phyloP scores from a whole-genome alignment of 1,284 basidiomycete genomes.

The Ustilago loliicola region DNA sequence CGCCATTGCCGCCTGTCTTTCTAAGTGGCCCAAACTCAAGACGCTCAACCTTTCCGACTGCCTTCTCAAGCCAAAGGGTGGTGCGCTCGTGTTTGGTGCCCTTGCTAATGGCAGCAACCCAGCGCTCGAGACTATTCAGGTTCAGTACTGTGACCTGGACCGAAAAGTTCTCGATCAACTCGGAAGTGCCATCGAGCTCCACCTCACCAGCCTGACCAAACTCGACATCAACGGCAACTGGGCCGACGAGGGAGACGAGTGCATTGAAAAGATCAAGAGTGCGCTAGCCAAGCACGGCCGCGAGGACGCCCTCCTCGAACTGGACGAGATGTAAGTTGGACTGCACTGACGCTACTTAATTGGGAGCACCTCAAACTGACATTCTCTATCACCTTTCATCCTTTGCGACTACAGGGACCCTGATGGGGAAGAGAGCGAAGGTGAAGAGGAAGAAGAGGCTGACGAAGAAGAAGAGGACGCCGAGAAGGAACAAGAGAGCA shows the following conservation, averaged over 20 bases:
- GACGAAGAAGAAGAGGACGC: conserved; percentile 37
- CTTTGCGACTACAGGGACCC: conserved; percentile 45
- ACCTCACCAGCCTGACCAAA: conserved; percentile 49
- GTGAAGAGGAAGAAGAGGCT: conserved; percentile 56
- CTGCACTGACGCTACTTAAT: not conserved
- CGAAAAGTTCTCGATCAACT: conserved; percentile 59
- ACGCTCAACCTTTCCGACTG: conserved; percentile 93
- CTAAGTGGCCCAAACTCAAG: conserved; percentile 78
- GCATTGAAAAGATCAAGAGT: conserved; percentile 60
- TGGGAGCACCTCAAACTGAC: not conserved
- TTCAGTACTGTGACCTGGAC: conserved; percentile 68
- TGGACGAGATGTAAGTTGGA: conserved; percentile 62
- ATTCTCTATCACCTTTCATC: not conserved
- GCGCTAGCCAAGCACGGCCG: conserved; percentile 63
- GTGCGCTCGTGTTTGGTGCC: conserved; percentile 57
- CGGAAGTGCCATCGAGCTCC: conserved; percentile 54
- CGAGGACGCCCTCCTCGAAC: conserved; percentile 60
- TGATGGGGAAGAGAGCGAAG: conserved; percentile 67
- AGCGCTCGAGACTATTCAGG: conserved; percentile 58
- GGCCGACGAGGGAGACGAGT: conserved; percentile 68
- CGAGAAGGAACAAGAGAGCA: conserved; percentile 18
- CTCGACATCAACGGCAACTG: conserved; percentile 70
- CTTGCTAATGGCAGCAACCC: conserved; percentile 59
- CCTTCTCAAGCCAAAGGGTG: conserved; percentile 78
- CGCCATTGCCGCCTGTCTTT: conserved; percentile 81